Conservation (phyloP, 495 filamentous ascomycete species). For the Pyronema omphalodes region DNA sequence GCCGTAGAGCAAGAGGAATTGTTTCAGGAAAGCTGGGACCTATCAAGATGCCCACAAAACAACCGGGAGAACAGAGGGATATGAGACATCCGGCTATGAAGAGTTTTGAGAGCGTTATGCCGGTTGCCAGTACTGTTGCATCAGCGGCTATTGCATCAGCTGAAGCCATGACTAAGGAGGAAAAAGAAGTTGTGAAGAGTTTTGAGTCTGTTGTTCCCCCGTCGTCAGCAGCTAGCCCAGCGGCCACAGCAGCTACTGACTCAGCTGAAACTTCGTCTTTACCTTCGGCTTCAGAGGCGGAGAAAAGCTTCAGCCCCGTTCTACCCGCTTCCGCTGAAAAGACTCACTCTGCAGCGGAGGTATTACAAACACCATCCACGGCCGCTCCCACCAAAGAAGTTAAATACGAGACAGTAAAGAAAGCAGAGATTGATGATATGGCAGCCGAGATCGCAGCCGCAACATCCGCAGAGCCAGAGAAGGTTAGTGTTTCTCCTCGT, state of each 20-base stretch:
- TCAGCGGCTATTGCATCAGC: too few relatives aligned
- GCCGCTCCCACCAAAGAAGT: constrained; percentile 5
- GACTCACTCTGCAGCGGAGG: too few relatives aligned
- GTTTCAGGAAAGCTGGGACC: neutral
- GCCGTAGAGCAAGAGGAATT: neutral
- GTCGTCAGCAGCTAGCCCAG: constrained; percentile 6
- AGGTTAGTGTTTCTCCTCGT: neutral
- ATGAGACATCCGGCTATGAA: too few relatives aligned
- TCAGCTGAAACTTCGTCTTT: too few relatives aligned
- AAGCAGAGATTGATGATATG: constrained; percentile 9
- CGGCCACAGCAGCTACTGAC: too few relatives aligned
- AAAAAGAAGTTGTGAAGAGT: neutral
- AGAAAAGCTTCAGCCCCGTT: neutral
- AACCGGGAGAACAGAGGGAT: too few relatives aligned
- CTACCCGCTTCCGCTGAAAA: too few relatives aligned
- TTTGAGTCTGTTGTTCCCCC: neutral
- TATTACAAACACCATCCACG: too few relatives aligned
- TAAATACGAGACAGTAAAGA: neutral
- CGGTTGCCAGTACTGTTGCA: too few relatives aligned
- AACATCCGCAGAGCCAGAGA: constrained; percentile 5
- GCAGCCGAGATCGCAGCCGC: constrained; percentile 18
- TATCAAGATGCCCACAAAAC: too few relatives aligned
- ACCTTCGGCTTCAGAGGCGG: neutral
- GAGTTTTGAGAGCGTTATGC: too few relatives aligned
- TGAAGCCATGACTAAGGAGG: neutral